These are phyloP conservation scores for Scenedesmus sp. DNA, from an alignment of 163 green algal genomes.

Conservation along the genomic window DNA sequence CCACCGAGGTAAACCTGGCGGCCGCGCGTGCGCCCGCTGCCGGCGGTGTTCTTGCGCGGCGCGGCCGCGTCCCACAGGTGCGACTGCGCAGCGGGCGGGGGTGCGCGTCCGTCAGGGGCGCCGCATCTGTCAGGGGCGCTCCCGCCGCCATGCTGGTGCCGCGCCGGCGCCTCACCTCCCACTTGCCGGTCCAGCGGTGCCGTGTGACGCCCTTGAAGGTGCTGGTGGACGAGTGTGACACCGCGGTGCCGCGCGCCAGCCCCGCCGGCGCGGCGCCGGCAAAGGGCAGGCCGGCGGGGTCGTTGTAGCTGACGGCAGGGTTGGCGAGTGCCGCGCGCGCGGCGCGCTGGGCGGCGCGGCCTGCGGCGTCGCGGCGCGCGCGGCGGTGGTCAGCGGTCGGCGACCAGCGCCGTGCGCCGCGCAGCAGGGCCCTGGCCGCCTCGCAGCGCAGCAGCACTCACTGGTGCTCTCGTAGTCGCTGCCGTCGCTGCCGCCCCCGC, in stretches of 20 bases:
- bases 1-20: conserved; percentile 89
- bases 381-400: background rate
- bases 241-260: background rate
- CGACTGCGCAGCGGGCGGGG: too few species aligned
- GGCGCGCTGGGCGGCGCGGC: background rate
- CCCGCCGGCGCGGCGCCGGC: too few species aligned
- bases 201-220: conserved; percentile 50
- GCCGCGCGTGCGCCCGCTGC: conserved; percentile 66
- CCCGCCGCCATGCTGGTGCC: too few species aligned
- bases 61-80: conserved; percentile 85
- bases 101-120: too few species aligned
- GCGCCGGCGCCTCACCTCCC: too few species aligned
- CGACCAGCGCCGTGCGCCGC: background rate
- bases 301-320: too few species aligned
- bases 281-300: too few species aligned
- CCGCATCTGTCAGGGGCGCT: too few species aligned
- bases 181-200: conserved; percentile 82
- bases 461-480: background rate
- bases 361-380: background rate
- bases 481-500: background rate
- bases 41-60: conserved; percentile 38
- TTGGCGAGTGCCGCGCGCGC: background rate
- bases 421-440: background rate
- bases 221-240: conserved; percentile 26
- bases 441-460: background rate